These are phyloP conservation scores for Trichosporon sp. DNA, from an alignment of 1,284 basidiomycete species.

Conservation along the genomic window DNA sequence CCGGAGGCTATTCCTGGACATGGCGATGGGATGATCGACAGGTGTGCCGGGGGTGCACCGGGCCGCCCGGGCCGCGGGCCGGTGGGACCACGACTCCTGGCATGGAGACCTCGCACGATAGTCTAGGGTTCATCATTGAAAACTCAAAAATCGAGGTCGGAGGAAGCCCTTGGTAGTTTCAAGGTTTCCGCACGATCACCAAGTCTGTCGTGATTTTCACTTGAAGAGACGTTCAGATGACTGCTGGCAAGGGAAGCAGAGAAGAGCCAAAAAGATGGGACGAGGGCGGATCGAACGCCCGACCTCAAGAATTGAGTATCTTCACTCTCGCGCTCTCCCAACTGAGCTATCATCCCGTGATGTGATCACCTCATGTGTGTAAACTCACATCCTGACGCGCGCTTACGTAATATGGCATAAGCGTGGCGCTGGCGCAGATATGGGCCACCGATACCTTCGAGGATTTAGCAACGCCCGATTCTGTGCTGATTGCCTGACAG, in stretches of 20 bases:
- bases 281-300: conserved; percentile 14
- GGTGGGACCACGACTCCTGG: no score
- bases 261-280: not conserved
- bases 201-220: no score
- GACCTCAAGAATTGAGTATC: conserved; percentile 1
- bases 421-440: no score
- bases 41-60: not conserved
- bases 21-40: not conserved
- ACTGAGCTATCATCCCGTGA: conserved; percentile 11
- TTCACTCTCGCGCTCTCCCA: conserved; percentile 14
- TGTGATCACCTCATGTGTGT: not conserved
- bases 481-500: no score
- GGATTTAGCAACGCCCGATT: no score
- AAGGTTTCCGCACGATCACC: no score
- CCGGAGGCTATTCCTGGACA: not conserved
- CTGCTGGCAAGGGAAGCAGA: not conserved
- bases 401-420: not conserved
- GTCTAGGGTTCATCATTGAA: no score
- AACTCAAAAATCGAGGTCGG: no score
- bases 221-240: no score
- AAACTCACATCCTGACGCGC: not conserved
- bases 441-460: no score
- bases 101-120: no score
- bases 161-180: no score
- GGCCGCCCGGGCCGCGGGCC: not conserved